Percentiles rank a stretch among this genome's conserved stretches.
Conservation (phyloP, 1,284 basidiomycete species). For the Ustilago cynodontis region DNA sequence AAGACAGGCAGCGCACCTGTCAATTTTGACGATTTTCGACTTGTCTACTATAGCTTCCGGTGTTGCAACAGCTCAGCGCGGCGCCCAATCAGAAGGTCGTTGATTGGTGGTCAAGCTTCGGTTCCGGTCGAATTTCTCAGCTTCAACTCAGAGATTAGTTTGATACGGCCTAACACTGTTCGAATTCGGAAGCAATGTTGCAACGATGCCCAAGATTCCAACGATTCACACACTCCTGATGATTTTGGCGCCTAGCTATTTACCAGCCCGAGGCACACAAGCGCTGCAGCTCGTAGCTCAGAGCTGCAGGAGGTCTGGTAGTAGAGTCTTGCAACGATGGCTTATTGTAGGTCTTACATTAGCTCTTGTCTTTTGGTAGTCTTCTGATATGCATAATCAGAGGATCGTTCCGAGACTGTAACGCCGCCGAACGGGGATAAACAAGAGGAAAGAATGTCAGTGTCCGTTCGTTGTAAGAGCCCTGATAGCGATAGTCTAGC, state of each 20-base stretch:
- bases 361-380: not conserved
- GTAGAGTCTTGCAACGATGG: not conserved
- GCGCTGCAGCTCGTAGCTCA: not conserved
- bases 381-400: constrained; percentile 4
- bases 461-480: not conserved
- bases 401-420: constrained; percentile 44
- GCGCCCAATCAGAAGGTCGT: constrained; percentile 39
- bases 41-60: not conserved
- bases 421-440: too few relatives aligned
- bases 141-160: too few relatives aligned
- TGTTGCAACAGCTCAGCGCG: not conserved
- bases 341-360: too few relatives aligned
- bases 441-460: constrained; percentile 10
- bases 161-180: not conserved
- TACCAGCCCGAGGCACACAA: not conserved
- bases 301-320: not conserved
- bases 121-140: constrained; percentile 16
- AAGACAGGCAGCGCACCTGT: constrained; percentile 22
- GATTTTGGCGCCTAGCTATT: too few relatives aligned
- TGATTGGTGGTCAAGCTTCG: constrained; percentile 28
- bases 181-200: too few relatives aligned
- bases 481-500: too few relatives aligned
- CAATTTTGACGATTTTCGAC: constrained; percentile 12
- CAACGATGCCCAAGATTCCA: too few relatives aligned
- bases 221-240: too few relatives aligned